These are phyloP conservation scores for Suillus paluster DNA, from an alignment of 768 basidiomycete species.

Conservation along the genomic window DNA sequence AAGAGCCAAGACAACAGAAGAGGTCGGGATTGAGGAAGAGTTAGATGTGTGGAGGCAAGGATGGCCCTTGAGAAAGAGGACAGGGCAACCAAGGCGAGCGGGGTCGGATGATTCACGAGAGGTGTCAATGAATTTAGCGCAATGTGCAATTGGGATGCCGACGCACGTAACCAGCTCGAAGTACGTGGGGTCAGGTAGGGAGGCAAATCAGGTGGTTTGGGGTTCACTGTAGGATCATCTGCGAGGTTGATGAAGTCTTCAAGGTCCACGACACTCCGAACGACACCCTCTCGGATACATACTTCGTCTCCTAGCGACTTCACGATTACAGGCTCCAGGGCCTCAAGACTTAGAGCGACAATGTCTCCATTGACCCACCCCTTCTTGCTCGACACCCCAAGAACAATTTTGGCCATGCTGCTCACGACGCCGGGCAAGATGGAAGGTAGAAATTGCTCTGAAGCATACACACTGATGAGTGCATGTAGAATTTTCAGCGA, in stretches of 20 bases:
- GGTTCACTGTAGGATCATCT: slow-evolving; percentile 16
- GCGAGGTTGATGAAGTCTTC: slow-evolving; percentile 59
- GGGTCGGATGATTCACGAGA: slow-evolving; percentile 72
- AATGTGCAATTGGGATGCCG: slow-evolving; percentile 81
- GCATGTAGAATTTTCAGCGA: slow-evolving; percentile 63
- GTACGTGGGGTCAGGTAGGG: slow-evolving; percentile 63
- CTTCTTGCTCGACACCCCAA: slow-evolving; percentile 55
- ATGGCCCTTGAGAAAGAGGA: slow-evolving; percentile 57
- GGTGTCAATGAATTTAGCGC: slow-evolving; percentile 79
- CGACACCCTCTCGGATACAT: slow-evolving; percentile 63
- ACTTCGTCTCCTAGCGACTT: slow-evolving; percentile 69
- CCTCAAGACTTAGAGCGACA: slow-evolving; percentile 59
- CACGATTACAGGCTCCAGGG: slow-evolving; percentile 59
- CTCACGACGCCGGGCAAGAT: slow-evolving; percentile 87
- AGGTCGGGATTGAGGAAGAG: slow-evolving; percentile 69
- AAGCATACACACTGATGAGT: slow-evolving; percentile 53
- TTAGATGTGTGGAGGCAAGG: slow-evolving; percentile 57
- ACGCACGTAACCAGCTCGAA: slow-evolving; percentile 78
- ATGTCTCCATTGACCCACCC: slow-evolving; percentile 77
- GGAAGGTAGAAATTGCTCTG: slow-evolving; percentile 60
- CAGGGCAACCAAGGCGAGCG: slow-evolving; percentile 64
- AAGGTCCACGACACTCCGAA: slow-evolving; percentile 58
- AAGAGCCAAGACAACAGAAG: slow-evolving; percentile 76
- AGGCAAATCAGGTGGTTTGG: slow-evolving; percentile 29
- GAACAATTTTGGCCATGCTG: slow-evolving; percentile 69